These are phyloP conservation scores for Trichothecium roseum DNA, from an alignment of 2,329 filamentous ascomycete species.

Conservation along the genomic window DNA sequence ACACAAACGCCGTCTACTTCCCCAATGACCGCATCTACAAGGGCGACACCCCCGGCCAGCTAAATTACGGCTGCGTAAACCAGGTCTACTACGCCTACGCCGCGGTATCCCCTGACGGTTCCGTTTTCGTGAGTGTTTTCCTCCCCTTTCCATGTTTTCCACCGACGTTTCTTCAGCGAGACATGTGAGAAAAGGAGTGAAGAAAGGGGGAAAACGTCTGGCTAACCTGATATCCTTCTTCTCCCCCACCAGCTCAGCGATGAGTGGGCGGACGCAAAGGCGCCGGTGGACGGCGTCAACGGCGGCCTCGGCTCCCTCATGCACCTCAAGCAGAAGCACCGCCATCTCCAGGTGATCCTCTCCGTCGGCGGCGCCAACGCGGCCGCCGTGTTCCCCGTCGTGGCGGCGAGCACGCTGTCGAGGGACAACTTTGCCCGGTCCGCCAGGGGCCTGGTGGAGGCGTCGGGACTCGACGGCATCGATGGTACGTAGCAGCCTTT, in stretches of 20 bases:
- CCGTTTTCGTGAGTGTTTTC: constrained; percentile 54
- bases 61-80: constrained; percentile 68
- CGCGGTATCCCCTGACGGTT: constrained; percentile 60
- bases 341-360: constrained; percentile 62
- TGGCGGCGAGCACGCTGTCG: constrained; percentile 49
- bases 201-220: not conserved
- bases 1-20: constrained; percentile 72
- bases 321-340: constrained; percentile 60
- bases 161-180: not conserved
- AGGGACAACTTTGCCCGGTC: constrained; percentile 63
- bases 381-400: constrained; percentile 54
- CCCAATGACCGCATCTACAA: constrained; percentile 69
- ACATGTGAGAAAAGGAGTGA: too few species aligned
- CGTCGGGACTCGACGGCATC: constrained; percentile 51
- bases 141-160: not conserved
- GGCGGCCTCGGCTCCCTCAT: constrained; percentile 66
- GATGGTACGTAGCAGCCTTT: constrained; percentile 46
- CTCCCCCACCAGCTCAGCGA: constrained; percentile 53
- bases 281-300: constrained; percentile 59
- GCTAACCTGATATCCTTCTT: not conserved
- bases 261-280: constrained; percentile 65
- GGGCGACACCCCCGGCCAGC: constrained; percentile 59
- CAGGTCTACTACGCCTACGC: constrained; percentile 80
- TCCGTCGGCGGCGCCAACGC: constrained; percentile 64
- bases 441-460: constrained; percentile 55